phyloP scores from a whole-genome alignment of 768 basidiomycete genomes.

The Russula earlei region DNA sequence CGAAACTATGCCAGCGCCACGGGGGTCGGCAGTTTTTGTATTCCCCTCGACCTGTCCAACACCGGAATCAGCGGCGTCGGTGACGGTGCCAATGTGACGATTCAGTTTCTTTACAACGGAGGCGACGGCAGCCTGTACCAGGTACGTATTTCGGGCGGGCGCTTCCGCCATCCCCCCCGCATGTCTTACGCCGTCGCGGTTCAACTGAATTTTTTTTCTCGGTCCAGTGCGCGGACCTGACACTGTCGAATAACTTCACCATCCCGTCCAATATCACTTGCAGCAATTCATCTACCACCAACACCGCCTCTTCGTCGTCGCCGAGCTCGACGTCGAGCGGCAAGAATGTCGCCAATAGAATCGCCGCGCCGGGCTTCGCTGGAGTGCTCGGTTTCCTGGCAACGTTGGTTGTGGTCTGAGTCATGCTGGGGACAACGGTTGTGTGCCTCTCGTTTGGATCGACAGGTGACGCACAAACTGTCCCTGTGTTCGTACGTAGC shows the following conservation, averaged over 20 bases:
- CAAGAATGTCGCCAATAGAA: background rate
- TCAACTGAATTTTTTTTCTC: background rate
- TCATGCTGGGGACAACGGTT: background rate
- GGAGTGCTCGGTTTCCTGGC: background rate
- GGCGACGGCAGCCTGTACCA: constrained; percentile 69
- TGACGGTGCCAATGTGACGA: constrained; percentile 64
- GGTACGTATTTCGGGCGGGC: constrained; percentile 28
- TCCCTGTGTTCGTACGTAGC: no score
- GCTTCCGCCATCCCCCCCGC: background rate
- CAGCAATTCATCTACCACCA: constrained; percentile 24
- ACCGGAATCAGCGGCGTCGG: constrained; percentile 41
- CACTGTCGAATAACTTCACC: constrained; percentile 45
- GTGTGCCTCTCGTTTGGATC: no score
- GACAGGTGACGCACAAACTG: no score
- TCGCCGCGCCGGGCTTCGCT: background rate
- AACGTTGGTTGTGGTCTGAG: background rate
- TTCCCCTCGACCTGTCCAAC: constrained; percentile 50
- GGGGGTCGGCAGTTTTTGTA: constrained; percentile 57
- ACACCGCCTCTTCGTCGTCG: background rate
- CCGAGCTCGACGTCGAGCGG: background rate
- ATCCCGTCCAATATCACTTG: constrained; percentile 37
- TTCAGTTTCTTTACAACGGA: constrained; percentile 58
- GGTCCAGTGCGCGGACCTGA: constrained; percentile 68
- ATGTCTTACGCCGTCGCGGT: background rate
- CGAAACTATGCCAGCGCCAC: constrained; percentile 40